phyloP scores from a whole-genome alignment of 1,284 basidiomycete genomes.

The Irpex rosettiformis region DNA sequence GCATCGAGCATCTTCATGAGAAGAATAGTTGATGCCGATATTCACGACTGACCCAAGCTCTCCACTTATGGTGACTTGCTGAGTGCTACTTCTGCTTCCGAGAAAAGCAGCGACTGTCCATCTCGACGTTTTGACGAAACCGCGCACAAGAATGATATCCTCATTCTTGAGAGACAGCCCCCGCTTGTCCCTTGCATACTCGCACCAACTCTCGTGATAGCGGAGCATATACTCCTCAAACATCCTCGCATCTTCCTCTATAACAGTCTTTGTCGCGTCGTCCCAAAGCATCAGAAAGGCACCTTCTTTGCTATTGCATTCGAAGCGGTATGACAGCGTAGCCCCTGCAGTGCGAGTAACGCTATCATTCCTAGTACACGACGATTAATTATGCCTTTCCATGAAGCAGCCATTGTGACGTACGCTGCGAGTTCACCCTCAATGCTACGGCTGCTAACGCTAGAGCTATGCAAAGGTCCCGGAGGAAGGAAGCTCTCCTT shows the following conservation, averaged over 20 bases:
- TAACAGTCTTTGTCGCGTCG: not conserved
- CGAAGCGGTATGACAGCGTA: not conserved
- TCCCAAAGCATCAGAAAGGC: not conserved
- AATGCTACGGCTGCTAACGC: not conserved
- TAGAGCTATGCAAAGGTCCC: not conserved
- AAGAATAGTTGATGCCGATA: constrained; percentile 2
- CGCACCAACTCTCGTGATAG: not conserved
- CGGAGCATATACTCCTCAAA: constrained; percentile 1
- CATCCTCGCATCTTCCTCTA: not conserved
- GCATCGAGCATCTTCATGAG: not conserved
- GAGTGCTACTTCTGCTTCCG: not conserved
- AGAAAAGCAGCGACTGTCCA: constrained; percentile 15
- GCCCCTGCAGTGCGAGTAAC: not conserved
- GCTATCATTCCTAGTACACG: not conserved
- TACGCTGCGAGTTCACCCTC: not conserved
- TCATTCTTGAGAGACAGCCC: constrained; percentile 14
- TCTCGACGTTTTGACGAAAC: constrained; percentile 20
- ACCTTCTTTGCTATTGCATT: not conserved
- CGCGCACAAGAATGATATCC: constrained; percentile 21
- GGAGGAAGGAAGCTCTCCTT: not conserved
- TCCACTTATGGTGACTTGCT: too few species aligned
- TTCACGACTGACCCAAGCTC: too few species aligned
- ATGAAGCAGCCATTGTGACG: not conserved
- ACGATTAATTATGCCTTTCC: not conserved
- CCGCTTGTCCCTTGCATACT: constrained; percentile 3